phyloP scores from a whole-genome alignment of 345 rosid genomes.

The Moricandia moricandioides region DNA sequence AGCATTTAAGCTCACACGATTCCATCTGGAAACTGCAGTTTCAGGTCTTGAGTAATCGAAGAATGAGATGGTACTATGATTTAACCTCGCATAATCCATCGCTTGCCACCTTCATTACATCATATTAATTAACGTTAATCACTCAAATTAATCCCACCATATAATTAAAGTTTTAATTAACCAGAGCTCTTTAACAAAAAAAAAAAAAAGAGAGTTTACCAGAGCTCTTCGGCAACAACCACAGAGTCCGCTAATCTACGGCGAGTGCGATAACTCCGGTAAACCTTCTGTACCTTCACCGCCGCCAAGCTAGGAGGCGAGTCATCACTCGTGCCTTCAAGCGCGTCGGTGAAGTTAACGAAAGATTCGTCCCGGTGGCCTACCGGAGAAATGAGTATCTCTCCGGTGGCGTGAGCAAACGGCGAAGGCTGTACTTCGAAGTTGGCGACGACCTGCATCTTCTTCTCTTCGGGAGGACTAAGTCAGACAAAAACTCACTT shows the following conservation, averaged over 20 bases:
- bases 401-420: slow-evolving; percentile 35
- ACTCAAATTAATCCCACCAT: background rate
- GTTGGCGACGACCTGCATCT: slow-evolving; percentile 50
- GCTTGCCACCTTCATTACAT: slow-evolving; percentile 78
- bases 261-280: slow-evolving; percentile 87
- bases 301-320: slow-evolving; percentile 45
- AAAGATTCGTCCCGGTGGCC: slow-evolving; percentile 12
- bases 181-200: too few relatives aligned
- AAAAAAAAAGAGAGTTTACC: slow-evolving; percentile 36
- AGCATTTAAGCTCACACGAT: slow-evolving; percentile 67
- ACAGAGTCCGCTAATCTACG: slow-evolving; percentile 88
- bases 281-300: slow-evolving; percentile 78
- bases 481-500: background rate
- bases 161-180: background rate
- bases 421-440: slow-evolving; percentile 43
- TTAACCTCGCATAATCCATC: slow-evolving; percentile 69
- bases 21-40: slow-evolving; percentile 72
- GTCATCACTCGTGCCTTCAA: slow-evolving; percentile 23
- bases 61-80: slow-evolving; percentile 80
- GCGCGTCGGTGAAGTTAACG: background rate
- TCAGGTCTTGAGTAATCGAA: slow-evolving; percentile 70
- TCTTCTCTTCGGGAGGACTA: background rate
- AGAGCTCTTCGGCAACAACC: slow-evolving; percentile 79
- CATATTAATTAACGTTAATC: background rate
- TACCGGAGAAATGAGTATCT: slow-evolving; percentile 29